Evolutionary conservation across 768 basidiomycete genomes (phyloP), one percentile per base, ranked within the genome.

Genomic region (Lactifluus pinguis): DNA sequence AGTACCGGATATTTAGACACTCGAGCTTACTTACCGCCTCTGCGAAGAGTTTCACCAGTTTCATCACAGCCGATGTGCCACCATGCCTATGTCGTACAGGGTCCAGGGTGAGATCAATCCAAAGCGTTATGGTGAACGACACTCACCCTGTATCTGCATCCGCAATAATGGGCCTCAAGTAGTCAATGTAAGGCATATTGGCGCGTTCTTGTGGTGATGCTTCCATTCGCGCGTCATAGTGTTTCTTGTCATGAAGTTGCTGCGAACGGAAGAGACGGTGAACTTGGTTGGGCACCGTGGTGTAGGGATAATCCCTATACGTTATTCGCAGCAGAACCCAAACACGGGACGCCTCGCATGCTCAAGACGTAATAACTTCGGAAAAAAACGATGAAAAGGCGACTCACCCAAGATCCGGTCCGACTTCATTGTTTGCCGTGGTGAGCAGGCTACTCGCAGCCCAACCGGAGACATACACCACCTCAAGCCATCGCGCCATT

Each of bases 261-360:
- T 97, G 95, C 0, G 94, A 90, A 55, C 91, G 89, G 76, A 91
- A 90, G 53, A 97, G 79, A 51, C 92, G 81, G 58, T 95, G 89
- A 0, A 97, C 94, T 71, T 95, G 93, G 70, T 97, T 95, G 25
- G 95, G 94, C 15, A 98, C 92, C 1, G 93, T 95, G 10, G 92
- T 94, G 72, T 97, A 97, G 1, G 94, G 92, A 71, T 97, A 95
- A 72, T 98, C 95, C 39, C 87, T 93, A 61, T 25, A 38, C 38
- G 38, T 38, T 36, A 11, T 38, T 38, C 11, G 32, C n/a, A n/a
- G 25, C 25, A 19, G n/a, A 17, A 39, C 25, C 15, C n/a, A 55
- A 34, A 50, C 1, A 14, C 29, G 36, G 32, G 41, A 19, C 25
- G 39, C 38, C 58, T 53, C 44, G 19, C 39, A 47, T 54, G 29